phyloP scores from a whole-genome alignment of 164 flowering plant species.

The Umbilicus rupestris region DNA sequence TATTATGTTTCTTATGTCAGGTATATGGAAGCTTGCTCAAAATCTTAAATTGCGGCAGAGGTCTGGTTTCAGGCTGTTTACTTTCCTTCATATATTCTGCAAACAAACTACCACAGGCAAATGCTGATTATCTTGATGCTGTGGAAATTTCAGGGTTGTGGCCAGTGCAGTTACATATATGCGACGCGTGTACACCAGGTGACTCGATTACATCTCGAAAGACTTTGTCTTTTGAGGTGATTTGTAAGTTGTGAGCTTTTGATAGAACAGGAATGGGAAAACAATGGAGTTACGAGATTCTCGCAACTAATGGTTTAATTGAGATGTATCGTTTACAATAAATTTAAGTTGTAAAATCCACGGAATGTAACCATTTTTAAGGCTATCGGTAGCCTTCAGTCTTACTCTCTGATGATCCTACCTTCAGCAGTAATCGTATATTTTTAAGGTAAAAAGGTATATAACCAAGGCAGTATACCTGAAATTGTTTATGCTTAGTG shows the following conservation, averaged over 20 bases:
- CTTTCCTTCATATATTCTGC: neutral
- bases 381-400: no score
- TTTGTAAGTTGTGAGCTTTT: neutral
- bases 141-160: conserved; percentile 62
- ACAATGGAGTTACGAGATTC: no score
- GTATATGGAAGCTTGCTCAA: conserved; percentile 67
- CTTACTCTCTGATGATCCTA: no score
- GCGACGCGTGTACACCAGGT: conserved; percentile 95
- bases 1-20: conserved; percentile 26
- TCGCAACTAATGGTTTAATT: no score
- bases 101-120: neutral
- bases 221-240: neutral
- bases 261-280: no score
- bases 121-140: neutral
- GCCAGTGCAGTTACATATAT: conserved; percentile 95
- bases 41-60: conserved; percentile 82
- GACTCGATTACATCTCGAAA: conserved; percentile 2
- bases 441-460: no score
- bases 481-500: no score
- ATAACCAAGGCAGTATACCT: no score
- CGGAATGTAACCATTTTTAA: no score
- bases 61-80: conserved; percentile 21
- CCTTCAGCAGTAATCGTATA: no score
- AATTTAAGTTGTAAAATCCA: no score
- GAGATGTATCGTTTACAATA: no score